A percentile compares a stretch with the other conserved stretches of the same genome.
Conservation (phyloP, 2,329 filamentous ascomycete genomes). For the Phyllosticta capitalensis region DNA sequence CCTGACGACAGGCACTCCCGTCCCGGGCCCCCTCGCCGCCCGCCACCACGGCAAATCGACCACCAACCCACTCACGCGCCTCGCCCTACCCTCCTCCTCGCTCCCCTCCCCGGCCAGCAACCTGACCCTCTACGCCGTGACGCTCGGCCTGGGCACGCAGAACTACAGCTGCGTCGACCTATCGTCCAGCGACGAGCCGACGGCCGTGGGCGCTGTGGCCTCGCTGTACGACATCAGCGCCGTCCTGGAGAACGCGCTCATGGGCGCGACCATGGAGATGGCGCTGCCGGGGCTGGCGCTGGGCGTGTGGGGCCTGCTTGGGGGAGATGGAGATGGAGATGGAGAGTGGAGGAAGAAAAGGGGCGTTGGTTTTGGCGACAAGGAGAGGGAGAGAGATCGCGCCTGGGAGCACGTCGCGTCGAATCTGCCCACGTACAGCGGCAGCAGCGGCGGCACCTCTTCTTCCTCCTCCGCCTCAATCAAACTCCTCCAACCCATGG, state of each 20-base stretch:
- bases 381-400: too few relatives aligned
- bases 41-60: neutral
- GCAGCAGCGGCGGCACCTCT: too few relatives aligned
- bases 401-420: too few relatives aligned
- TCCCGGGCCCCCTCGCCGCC: neutral
- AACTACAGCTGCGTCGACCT: slow-evolving; percentile 23
- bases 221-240: slow-evolving; percentile 13
- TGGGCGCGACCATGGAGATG: too few relatives aligned
- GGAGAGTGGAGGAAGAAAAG: too few relatives aligned
- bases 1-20: too few relatives aligned
- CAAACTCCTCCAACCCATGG: too few relatives aligned
- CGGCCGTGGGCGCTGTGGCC: slow-evolving; percentile 14
- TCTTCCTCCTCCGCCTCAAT: too few relatives aligned
- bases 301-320: neutral
- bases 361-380: too few relatives aligned
- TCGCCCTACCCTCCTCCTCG: slow-evolving; percentile 21
- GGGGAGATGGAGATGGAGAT: too few relatives aligned
- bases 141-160: slow-evolving; percentile 40
- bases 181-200: slow-evolving; percentile 16
- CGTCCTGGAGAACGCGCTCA: slow-evolving; percentile 2
- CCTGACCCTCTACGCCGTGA: slow-evolving; percentile 33
- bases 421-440: too few relatives aligned
- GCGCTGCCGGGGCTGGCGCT: neutral
- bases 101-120: slow-evolving; percentile 20
- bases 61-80: neutral